phyloP scores from a whole-genome alignment of 2,329 filamentous ascomycete species.

The Aspergillus tubingensis region DNA sequence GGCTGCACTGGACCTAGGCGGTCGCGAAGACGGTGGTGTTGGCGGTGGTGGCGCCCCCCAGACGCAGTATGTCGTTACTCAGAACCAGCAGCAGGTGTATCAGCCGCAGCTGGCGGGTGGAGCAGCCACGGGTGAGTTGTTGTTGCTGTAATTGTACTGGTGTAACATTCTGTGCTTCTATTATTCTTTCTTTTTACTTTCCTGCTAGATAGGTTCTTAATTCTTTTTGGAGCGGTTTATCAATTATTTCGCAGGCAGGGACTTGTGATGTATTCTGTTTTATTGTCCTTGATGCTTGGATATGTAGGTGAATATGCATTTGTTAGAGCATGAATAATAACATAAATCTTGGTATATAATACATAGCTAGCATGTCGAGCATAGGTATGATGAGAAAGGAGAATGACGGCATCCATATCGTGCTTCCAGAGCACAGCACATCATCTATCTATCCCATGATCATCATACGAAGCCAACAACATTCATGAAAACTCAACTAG shows the following conservation, averaged over 20 bases:
- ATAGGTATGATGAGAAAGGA: neutral
- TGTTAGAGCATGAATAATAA: neutral
- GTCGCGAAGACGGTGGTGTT: constrained; percentile 65
- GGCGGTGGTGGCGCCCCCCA: constrained; percentile 57
- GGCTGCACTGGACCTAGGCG: constrained; percentile 68
- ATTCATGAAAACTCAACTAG: too few species aligned
- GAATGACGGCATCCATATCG: neutral
- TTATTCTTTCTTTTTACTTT: neutral
- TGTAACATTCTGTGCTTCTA: constrained; percentile 12
- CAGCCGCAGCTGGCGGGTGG: constrained; percentile 66
- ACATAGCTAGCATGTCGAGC: neutral
- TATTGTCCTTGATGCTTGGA: neutral
- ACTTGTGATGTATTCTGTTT: constrained; percentile 17
- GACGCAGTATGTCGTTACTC: constrained; percentile 70
- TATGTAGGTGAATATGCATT: neutral
- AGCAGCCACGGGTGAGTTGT: constrained; percentile 69
- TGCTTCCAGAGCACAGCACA: constrained; percentile 3
- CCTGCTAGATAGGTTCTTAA: constrained; percentile 7
- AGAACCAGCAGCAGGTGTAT: constrained; percentile 75
- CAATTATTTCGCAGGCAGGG: constrained; percentile 7
- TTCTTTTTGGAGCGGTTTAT: constrained; percentile 11
- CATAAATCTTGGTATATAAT: neutral
- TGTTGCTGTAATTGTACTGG: constrained; percentile 57
- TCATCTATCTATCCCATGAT: too few species aligned
- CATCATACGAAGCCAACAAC: too few species aligned